A percentile compares a stretch with the other conserved stretches of the same genome.
Conservation (phyloP, 2,329 filamentous ascomycete species). For the Dissoconium aciculare region DNA sequence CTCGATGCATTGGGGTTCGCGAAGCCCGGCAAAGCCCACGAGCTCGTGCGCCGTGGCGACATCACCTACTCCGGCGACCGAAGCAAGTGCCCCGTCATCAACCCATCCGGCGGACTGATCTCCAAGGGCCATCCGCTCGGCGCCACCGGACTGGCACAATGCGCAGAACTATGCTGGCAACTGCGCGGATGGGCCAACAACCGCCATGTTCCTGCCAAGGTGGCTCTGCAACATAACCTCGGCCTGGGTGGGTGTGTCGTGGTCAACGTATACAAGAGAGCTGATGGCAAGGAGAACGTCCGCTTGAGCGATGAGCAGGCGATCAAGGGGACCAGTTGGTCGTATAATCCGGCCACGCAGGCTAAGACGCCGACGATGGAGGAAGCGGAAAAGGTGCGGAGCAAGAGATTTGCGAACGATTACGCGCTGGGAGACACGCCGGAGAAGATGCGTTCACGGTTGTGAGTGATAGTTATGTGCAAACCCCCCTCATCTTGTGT, state of each 20-base stretch:
- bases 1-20: constrained; percentile 72
- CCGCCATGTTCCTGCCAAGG: constrained; percentile 48
- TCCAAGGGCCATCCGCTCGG: constrained; percentile 92
- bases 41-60: constrained; percentile 71
- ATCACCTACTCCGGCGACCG: constrained; percentile 75
- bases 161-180: constrained; percentile 69
- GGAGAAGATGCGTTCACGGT: constrained; percentile 56
- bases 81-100: constrained; percentile 69
- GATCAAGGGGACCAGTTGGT: constrained; percentile 52
- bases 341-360: constrained; percentile 82
- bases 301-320: constrained; percentile 48
- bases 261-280: constrained; percentile 73
- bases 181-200: constrained; percentile 66
- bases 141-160: constrained; percentile 88
- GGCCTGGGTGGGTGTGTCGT: constrained; percentile 83
- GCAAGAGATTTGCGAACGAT: constrained; percentile 48
- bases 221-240: constrained; percentile 80
- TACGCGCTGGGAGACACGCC: constrained; percentile 69
- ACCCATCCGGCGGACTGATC: constrained; percentile 74
- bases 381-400: constrained; percentile 54
- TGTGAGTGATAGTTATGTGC: constrained; percentile 29
- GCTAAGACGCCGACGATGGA: constrained; percentile 73
- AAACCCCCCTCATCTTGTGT: no score
- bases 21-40: constrained; percentile 70
- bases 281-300: constrained; percentile 54